Evolutionary conservation across 2,329 filamentous ascomycete genomes (phyloP).

Genomic region (Endocalyx cinctus): DNA sequence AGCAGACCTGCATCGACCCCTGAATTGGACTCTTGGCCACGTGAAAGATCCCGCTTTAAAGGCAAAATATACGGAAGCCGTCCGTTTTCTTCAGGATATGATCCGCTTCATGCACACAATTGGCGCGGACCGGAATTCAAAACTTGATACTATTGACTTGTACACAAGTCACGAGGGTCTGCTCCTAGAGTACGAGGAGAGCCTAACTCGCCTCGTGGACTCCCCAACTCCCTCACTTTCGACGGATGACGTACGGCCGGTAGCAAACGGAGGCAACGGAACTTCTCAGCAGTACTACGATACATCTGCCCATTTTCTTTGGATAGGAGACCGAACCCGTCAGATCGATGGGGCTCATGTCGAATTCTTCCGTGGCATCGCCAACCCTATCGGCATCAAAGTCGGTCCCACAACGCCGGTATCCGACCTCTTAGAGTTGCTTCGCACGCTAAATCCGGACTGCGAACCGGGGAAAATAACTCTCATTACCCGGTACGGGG

Average conservation of each 20-base stretch:
- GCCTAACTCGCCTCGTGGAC: constrained; percentile 71
- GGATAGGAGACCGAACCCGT: constrained; percentile 95
- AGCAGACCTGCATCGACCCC: constrained; percentile 85
- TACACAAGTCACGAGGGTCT: constrained; percentile 95
- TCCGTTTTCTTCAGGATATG: constrained; percentile 82
- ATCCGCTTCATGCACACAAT: constrained; percentile 92
- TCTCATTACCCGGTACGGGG: constrained; percentile 92
- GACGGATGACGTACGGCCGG: too few species aligned
- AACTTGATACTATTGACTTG: constrained; percentile 87
- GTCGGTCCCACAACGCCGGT: constrained; percentile 81
- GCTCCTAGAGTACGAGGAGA: constrained; percentile 89
- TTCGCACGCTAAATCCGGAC: constrained; percentile 79
- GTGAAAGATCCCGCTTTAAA: constrained; percentile 80
- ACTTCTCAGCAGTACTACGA: constrained; percentile 72
- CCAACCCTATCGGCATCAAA: constrained; percentile 95
- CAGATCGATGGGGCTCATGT: constrained; percentile 92
- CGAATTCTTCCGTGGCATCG: constrained; percentile 94
- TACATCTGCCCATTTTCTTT: constrained; percentile 94
- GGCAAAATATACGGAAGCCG: constrained; percentile 79
- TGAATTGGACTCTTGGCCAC: constrained; percentile 93
- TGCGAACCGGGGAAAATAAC: constrained; percentile 89
- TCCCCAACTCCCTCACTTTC: constrained; percentile 45
- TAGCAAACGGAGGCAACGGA: constrained; percentile 22
- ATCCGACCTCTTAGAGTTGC: constrained; percentile 70
- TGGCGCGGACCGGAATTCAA: constrained; percentile 78